phyloP scores from a whole-genome alignment of 805 yeast species.

The Metahyphopichia silvanorum region DNA sequence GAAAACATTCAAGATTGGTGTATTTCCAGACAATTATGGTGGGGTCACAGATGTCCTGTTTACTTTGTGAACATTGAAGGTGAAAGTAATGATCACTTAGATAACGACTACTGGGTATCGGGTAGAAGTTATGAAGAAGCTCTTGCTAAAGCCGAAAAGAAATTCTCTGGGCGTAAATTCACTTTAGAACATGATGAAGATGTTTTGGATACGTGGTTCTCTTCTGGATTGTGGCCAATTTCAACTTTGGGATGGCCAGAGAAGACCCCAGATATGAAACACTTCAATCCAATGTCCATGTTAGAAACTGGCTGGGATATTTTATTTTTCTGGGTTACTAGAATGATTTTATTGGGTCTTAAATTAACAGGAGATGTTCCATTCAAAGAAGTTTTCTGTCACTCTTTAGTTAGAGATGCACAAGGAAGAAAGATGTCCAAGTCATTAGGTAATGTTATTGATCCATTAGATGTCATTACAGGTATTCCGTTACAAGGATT shows the following conservation, averaged over 20 bases:
- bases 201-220: conserved; percentile 98
- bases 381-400: conserved; percentile 96
- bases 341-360: conserved; percentile 91
- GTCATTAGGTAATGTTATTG: conserved; percentile 94
- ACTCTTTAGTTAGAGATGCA: conserved; percentile 96
- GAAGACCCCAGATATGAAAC: conserved; percentile 65
- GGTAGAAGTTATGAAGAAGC: conserved; percentile 87
- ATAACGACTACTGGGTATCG: conserved; percentile 84
- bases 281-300: conserved; percentile 87
- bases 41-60: conserved; percentile 99
- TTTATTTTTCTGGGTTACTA: conserved; percentile 96
- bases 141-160: conserved; percentile 67
- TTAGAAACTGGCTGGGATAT: conserved; percentile 99
- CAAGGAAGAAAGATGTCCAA: conserved; percentile 99
- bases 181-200: conserved; percentile 94
- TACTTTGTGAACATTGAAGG: conserved; percentile 85
- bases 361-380: conserved; percentile 90
- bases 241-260: conserved; percentile 97
- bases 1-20: conserved; percentile 99
- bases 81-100: conserved; percentile 55
- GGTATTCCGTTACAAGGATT: conserved; percentile 81
- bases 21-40: conserved; percentile 86
- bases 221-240: conserved; percentile 97
- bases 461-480: conserved; percentile 88
- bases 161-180: conserved; percentile 67